Conservation (phyloP, 139 green algal genomes). For the Chlamydomonas sphaeroides region DNA sequence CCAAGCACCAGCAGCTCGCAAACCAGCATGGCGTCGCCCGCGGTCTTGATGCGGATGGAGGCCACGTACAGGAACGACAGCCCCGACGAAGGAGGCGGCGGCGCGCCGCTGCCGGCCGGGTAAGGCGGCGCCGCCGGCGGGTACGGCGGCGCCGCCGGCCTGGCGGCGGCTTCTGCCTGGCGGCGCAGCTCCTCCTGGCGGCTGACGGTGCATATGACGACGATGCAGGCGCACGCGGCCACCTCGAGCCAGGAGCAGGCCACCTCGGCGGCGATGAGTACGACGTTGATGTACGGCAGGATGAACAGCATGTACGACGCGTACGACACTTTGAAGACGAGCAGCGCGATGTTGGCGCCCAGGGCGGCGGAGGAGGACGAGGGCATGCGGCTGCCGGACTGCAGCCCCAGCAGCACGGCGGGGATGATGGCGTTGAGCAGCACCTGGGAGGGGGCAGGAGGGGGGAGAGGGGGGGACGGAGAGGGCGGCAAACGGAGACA, state of each 20-base stretch:
- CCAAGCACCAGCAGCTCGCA: conserved; percentile 12
- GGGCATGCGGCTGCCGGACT: neutral
- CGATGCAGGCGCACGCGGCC: conserved; percentile 3
- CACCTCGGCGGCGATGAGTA: conserved; percentile 23
- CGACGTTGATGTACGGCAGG: conserved; percentile 27
- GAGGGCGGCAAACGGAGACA: no score
- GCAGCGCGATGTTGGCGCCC: conserved; percentile 11
- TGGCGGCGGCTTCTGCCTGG: neutral
- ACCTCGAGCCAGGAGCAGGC: conserved; percentile 20
- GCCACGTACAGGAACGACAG: no score
- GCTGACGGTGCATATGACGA: neutral
- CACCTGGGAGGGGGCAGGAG: neutral
- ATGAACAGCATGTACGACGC: conserved; percentile 16
- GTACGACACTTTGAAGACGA: conserved; percentile 16
- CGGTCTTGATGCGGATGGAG: neutral
- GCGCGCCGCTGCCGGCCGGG: no score
- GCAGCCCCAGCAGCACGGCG: conserved; percentile 9
- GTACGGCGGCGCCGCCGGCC: neutral
- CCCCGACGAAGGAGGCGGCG: no score
- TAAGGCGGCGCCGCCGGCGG: neutral
- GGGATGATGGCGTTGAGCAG: conserved; percentile 22
- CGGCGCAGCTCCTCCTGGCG: neutral
- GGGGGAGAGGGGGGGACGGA: neutral
- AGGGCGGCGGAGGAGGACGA: neutral
- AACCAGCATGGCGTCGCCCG: conserved; percentile 25